Evolutionary conservation across 768 basidiomycete genomes (phyloP).

Genomic region (Mycena epipterygia): DNA sequence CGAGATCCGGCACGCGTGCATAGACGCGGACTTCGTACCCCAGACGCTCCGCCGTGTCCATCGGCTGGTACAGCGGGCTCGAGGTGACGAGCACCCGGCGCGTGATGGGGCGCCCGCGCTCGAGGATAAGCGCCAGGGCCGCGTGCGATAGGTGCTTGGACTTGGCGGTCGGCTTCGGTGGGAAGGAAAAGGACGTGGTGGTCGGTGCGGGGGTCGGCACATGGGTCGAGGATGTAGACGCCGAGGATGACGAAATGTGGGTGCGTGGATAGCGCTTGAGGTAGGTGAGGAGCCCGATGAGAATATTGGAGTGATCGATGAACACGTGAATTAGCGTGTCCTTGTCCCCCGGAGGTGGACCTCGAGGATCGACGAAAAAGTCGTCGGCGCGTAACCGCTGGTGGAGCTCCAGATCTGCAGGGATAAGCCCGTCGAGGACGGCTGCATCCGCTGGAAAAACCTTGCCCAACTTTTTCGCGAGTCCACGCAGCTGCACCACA

Average conservation of each 20-base stretch:
- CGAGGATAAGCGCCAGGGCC: conserved; percentile 82
- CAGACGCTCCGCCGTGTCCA: conserved; percentile 77
- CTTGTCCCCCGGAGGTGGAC: conserved; percentile 35
- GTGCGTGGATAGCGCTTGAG: conserved; percentile 68
- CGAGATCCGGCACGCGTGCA: conserved; percentile 77
- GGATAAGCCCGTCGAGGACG: conserved; percentile 31
- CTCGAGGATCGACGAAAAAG: conserved; percentile 42
- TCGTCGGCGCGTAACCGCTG: conserved; percentile 32
- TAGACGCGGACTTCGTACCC: conserved; percentile 83
- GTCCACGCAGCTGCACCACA: conserved; percentile 35
- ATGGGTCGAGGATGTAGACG: conserved; percentile 9
- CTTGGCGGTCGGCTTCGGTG: conserved; percentile 49
- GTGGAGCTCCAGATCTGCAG: conserved; percentile 27
- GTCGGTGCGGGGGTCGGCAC: conserved; percentile 21
- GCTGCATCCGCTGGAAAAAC: conserved; percentile 40
- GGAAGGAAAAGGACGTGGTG: conserved; percentile 36
- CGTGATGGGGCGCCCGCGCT: conserved; percentile 83
- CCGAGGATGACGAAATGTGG: conserved; percentile 28
- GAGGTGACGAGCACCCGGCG: conserved; percentile 85
- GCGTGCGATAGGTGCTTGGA: conserved; percentile 79
- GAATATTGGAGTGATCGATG: conserved; percentile 82
- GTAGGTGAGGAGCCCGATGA: conserved; percentile 84
- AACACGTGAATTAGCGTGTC: conserved; percentile 55
- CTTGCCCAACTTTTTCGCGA: conserved; percentile 39
- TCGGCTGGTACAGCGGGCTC: conserved; percentile 87